Base-by-base conservation (phyloP, 192 early-diverging fungal species). In the Umbelopsis vinacea region DNA sequence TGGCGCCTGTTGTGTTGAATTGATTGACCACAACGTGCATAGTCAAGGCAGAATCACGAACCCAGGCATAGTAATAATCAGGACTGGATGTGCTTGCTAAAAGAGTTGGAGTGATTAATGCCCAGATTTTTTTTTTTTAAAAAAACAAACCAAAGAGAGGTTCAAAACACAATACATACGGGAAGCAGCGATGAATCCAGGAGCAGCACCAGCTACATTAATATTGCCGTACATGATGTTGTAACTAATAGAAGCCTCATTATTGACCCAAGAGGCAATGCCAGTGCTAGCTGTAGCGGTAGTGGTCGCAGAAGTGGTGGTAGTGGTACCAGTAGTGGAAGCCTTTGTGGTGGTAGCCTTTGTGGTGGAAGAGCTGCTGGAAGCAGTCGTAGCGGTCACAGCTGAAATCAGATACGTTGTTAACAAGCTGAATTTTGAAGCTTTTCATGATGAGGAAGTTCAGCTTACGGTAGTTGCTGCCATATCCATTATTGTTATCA, bases 1-100 rank as follows among this genome's bases (percentile, higher is more conserved):
- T 76, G 57, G 52, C 66, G 48, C 22, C 55, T 23, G 50, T 38
- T 33, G 77, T 74, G 15, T 73, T 69, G 12, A 50, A 54, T 33
- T 78, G 71, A 19, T 46, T 38, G n/a, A 53, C 23, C 3, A 74
- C 22, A 11, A 71, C 70, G 7, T 73, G 60, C 86, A 90, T 87
- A 10, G 82, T 81, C 14, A 92, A 81, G 7, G 86, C 89, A 17
- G 88, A 73, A 48, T 92, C 92, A 9, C 92, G 79, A 12, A 86
- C 85, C 93, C 93, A 95, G 17, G 82, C 57, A 52, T 91, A 95
- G 48, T 83, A 95, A 82, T 95, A 95, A 79, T 95, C 82, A 2
- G 88, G 91, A 17, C 77, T 57, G n/a, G 45, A 54, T 1, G 71
- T 75, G 33, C 57, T 63, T 37, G 57, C 57, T 63, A 55, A 11